phyloP scores from a whole-genome alignment of 257 asterid species.

The Marsdenia floribunda region DNA sequence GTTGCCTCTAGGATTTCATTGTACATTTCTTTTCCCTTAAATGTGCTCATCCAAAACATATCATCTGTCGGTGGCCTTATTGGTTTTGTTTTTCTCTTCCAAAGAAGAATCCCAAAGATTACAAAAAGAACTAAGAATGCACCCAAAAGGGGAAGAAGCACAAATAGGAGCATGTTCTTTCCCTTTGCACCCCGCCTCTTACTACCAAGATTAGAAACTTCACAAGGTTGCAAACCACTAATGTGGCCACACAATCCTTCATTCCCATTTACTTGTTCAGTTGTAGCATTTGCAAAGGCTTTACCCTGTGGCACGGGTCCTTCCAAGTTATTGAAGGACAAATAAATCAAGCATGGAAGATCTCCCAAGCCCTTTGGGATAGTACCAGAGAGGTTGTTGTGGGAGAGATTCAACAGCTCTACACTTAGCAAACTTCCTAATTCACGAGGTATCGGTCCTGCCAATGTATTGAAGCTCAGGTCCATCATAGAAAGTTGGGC shows the following conservation, averaged over 20 bases:
- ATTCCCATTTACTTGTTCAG: slow-evolving; percentile 25
- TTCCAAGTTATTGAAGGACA: slow-evolving; percentile 37
- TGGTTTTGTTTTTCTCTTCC: neutral
- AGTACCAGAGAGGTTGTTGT: slow-evolving; percentile 33
- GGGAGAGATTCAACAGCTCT: slow-evolving; percentile 31
- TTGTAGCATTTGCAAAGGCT: slow-evolving; percentile 27
- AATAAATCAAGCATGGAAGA: slow-evolving; percentile 18
- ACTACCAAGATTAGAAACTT: neutral
- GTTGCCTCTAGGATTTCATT: slow-evolving; percentile 28
- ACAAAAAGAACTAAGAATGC: slow-evolving; percentile 15
- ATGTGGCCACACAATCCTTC: slow-evolving; percentile 30
- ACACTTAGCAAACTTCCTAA: neutral
- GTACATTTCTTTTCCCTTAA: slow-evolving; percentile 26
- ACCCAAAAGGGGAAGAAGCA: slow-evolving; percentile 13
- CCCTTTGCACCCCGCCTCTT: neutral
- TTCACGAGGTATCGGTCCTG: slow-evolving; percentile 28
- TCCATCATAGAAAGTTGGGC: slow-evolving; percentile 23
- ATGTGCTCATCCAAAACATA: slow-evolving; percentile 19
- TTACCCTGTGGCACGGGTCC: slow-evolving; percentile 33
- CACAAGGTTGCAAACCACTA: slow-evolving; percentile 30
- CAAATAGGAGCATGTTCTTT: neutral
- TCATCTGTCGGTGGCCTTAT: neutral
- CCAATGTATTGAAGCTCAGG: slow-evolving; percentile 29
- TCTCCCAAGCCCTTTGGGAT: slow-evolving; percentile 24
- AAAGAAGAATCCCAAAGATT: slow-evolving; percentile 9